A percentile compares a stretch with the other conserved stretches of the same genome.
Conservation (phyloP, 441 rosid genomes). For the Corymbia calophylla region DNA sequence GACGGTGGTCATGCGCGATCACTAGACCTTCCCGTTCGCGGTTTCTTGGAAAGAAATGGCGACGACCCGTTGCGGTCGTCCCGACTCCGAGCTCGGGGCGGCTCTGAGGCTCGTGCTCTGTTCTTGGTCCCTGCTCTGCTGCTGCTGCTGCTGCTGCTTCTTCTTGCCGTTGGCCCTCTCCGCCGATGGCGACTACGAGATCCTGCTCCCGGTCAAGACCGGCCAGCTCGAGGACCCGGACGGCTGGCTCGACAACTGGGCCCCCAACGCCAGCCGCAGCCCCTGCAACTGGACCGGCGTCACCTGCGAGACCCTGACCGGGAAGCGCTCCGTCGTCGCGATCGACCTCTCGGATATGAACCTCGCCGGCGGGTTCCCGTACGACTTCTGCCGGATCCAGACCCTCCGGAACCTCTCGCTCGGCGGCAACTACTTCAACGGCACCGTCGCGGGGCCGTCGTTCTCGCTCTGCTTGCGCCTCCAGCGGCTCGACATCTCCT, state of each 20-base stretch:
- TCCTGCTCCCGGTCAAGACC: conserved; percentile 32
- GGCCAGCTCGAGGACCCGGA: conserved; percentile 28
- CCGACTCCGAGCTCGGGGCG: neutral
- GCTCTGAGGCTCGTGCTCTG: neutral
- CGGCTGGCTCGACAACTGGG: conserved; percentile 42
- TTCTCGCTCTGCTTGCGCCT: conserved; percentile 49
- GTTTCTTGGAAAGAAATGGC: neutral
- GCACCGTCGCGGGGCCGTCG: conserved; percentile 24
- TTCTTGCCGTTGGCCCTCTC: conserved; percentile 3
- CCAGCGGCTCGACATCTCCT: conserved; percentile 19
- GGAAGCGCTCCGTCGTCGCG: conserved; percentile 13
- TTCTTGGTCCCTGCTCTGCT: neutral
- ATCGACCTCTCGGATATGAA: conserved; percentile 36
- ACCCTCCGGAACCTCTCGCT: conserved; percentile 42
- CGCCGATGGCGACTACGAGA: conserved; percentile 34
- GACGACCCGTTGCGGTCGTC: neutral
- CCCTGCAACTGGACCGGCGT: conserved; percentile 71
- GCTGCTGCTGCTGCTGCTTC: conserved; percentile 5
- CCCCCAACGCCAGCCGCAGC: conserved; percentile 13
- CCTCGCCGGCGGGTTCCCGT: conserved; percentile 46
- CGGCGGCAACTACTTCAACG: conserved; percentile 28
- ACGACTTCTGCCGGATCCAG: conserved; percentile 46
- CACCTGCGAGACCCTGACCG: conserved; percentile 17
- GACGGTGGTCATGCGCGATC: neutral
- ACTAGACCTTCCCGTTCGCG: neutral